A percentile compares a stretch with the other conserved stretches of the same genome.
Conservation (phyloP, 1,284 basidiomycete genomes). For the Schizopora paradoxa region DNA sequence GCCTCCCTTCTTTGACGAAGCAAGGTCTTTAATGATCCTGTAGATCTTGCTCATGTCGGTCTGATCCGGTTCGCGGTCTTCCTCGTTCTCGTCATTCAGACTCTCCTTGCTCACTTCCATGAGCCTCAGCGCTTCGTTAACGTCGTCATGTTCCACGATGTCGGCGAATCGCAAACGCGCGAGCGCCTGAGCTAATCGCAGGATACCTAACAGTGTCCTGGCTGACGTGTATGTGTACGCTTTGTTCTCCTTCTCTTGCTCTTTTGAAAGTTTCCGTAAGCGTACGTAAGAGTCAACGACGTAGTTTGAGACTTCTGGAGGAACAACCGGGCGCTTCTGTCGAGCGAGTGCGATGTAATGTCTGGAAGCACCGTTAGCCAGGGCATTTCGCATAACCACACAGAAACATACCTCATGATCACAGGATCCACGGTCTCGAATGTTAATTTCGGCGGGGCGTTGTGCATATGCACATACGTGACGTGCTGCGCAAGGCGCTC, state of each 20-base stretch:
- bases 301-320: constrained; percentile 84
- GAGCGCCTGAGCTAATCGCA: constrained; percentile 92
- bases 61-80: constrained; percentile 66
- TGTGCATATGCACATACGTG: constrained; percentile 98
- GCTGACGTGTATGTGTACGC: constrained; percentile 95
- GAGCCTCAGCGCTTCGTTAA: constrained; percentile 93
- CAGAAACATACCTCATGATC: constrained; percentile 70
- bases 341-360: constrained; percentile 97
- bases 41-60: constrained; percentile 82
- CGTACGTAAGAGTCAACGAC: constrained; percentile 95
- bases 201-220: constrained; percentile 89
- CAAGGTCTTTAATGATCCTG: constrained; percentile 86
- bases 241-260: constrained; percentile 86
- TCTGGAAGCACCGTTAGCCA: constrained; percentile 36
- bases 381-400: not conserved
- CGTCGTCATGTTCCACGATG: constrained; percentile 79
- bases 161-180: constrained; percentile 86
- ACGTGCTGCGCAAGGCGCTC: constrained; percentile 96
- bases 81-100: constrained; percentile 66
- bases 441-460: constrained; percentile 80
- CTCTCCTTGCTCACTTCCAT: constrained; percentile 97
- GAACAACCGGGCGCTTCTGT: constrained; percentile 82
- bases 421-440: constrained; percentile 81
- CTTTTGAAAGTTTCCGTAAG: constrained; percentile 87
- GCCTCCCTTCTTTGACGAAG: constrained; percentile 36